Percentiles rank a stretch among this genome's conserved stretches.
phyloP scores from a whole-genome alignment of 768 basidiomycete species.

The Amanita jacksonii region DNA sequence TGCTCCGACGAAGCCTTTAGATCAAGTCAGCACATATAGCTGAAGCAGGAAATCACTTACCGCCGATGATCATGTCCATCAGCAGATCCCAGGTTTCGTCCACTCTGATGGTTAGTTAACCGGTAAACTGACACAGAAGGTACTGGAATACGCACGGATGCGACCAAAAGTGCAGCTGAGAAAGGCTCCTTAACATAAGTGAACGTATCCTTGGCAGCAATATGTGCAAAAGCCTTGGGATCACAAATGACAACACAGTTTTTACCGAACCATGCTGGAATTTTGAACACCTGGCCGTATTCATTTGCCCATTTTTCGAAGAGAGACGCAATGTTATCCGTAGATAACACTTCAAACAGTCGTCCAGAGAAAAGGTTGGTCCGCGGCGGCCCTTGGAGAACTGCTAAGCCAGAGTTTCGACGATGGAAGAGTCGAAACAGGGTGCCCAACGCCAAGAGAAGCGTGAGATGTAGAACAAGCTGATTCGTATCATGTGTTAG shows the following conservation, averaged over 20 bases:
- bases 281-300: constrained; percentile 36
- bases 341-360: constrained; percentile 15
- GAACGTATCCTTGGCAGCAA: constrained; percentile 40
- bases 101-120: too few relatives aligned
- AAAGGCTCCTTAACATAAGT: constrained; percentile 33
- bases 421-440: too few relatives aligned
- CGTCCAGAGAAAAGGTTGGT: constrained; percentile 34
- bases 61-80: too few relatives aligned
- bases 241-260: constrained; percentile 30
- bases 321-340: constrained; percentile 1
- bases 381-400: constrained; percentile 32
- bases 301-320: constrained; percentile 31
- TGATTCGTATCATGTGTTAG: too few relatives aligned
- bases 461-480: too few relatives aligned
- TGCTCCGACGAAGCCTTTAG: constrained; percentile 9
- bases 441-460: too few relatives aligned
- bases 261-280: constrained; percentile 28
- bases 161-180: constrained; percentile 25
- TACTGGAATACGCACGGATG: constrained; percentile 21
- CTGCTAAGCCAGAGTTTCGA: constrained; percentile 16
- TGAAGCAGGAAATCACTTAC: too few relatives aligned
- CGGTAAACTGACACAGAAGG: neutral
- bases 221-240: constrained; percentile 42
- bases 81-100: too few relatives aligned
- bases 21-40: too few relatives aligned